Base-by-base conservation (phyloP, 768 basidiomycete genomes). In the Mycena rebaudengoi region DNA sequence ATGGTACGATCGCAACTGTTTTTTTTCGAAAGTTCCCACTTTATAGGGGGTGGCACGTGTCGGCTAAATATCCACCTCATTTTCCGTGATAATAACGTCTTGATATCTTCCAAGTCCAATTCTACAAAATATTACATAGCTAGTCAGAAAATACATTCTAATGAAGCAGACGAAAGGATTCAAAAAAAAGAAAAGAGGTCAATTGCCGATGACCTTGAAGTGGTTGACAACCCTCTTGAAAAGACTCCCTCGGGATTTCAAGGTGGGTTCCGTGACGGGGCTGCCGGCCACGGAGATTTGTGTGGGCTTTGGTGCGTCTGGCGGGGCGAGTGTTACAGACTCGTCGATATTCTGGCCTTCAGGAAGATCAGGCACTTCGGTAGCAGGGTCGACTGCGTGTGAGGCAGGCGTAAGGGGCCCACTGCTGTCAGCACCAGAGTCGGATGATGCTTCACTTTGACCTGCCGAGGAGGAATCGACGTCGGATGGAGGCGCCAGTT, bases 391-490 rank as follows among this genome's bases (percentile, higher is more conserved):
- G 11, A 75, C 67, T 18, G 85, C 70, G 51, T 74, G 70, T 14
- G 81, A 79, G 39, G 77, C 79, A 44, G 85, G 85, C 12, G 86
- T 87, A 60, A 82, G 78, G 25, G 83, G 85, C 7, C 58, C 64
- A 33, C 33, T 60, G 48, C 54, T 45, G 20, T 44, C 54, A 23
- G 28, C 21, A 32, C 56, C 56, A 40, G 57, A 57, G 30, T 35
- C 40, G 41, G 60, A 62, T 39, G 64, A 60, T 23, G 29, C 45
- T 49, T 62, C 51, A 62, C 62, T 62, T 16, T 64, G 40, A 41
- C 67, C 65, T 49, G 67, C 53, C 51, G 65, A 70, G 44, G 49
- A 64, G 43, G 63, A 65, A 61, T 67, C 70, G 37, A 37, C 21
- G n/a, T 49, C 41, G 52, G 52, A 48, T 23, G 41, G 67, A 57